Base-by-base conservation (phyloP, 1,139 yeast genomes). In the Pneumocystis murina region DNA sequence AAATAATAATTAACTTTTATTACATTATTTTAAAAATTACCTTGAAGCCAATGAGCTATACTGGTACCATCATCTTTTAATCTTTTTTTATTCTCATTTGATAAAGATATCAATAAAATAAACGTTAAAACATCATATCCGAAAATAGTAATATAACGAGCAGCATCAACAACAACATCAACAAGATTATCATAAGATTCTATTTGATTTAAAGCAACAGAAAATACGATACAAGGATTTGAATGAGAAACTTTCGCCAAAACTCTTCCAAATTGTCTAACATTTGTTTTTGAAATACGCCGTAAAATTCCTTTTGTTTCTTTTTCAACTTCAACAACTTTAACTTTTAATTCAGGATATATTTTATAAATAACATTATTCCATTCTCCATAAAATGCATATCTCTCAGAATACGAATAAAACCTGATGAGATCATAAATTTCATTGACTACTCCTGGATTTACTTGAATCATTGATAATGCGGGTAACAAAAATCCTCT, bases 171-270 rank as follows among this genome's bases (percentile, higher is more conserved):
- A 14, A 92, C 84, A 64, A 90, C 77, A 60, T 82, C 84, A 63
- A 85, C 88, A 68, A 90, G 81, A 71, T 90, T 92, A 71, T 87
- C 96, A 71, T 92, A 94, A 76, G 95, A 89, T 73, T 94, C 98
- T 66, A 92, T 84, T 64, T 78, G 81, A 48, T 76, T 70, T 30
- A 78, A 71, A 43, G 77, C 72, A 2, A 73, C 78, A 0, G 74
- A 69, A 62, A 78, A 81, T 40, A 94, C 83, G 1, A 96, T 88
- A 38, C 92, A 73, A 0, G 98, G 98, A 71, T 90, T 90, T 0
- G 87, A 77, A 67, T 83, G 85, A 38, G 91, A 82, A n/a, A 87
- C 78, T 67, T 85, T 85, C 0, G 96, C 87, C 43, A 92, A 77
- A 65, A 84, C 79, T 68, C 95, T 80, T 82, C 87, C 86, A 82